Evolutionary conservation across 2,329 filamentous ascomycete genomes (phyloP), one percentile per base, ranked within the genome.

Genomic region (Periconia digitata): DNA sequence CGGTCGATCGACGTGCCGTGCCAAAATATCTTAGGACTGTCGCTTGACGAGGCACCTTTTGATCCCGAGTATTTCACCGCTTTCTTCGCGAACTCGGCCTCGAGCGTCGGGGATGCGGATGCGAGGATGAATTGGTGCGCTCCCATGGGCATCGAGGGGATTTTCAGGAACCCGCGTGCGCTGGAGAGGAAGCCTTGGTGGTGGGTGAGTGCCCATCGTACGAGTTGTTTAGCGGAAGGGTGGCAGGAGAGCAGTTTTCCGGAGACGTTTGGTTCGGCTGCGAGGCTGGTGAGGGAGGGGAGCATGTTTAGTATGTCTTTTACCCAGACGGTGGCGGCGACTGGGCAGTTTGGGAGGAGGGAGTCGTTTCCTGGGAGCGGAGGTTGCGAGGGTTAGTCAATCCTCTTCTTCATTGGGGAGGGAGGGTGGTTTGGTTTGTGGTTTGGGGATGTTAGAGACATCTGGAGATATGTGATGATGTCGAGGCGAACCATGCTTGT

Each of bases 51-150:
- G 13, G n/a, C n/a, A n/a, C n/a, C n/a, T n/a, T n/a, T n/a, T n/a
- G n/a, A n/a, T n/a, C n/a, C n/a, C n/a, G n/a, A n/a, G n/a, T n/a
- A n/a, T n/a, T n/a, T n/a, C n/a, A n/a, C n/a, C n/a, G n/a, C n/a
- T n/a, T n/a, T n/a, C n/a, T n/a, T n/a, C 1, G 55, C 40, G 37
- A 64, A 70, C 0, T 34, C 29, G 12, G 16, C 45, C 53, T 71
- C 67, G 3, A 65, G 51, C 22, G 38, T 49, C 2, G 67, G 65
- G 40, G 45, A 55, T 1, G 60, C 60, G 44, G 62, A 68, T 3
- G 64, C 60, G 2, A 71, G 56, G 8, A 71, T 43, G 40, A 70
- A 71, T 46, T 71, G 67, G 44, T 65, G 64, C 1, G 60, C 60
- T 10, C 64, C 62, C 5, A 40, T 36, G 0, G 64, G 58, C 17